These are phyloP conservation scores for Phoenix dactylifera DNA, from an alignment of 176 grass and related monocot genomes.

Conservation along the genomic window DNA sequence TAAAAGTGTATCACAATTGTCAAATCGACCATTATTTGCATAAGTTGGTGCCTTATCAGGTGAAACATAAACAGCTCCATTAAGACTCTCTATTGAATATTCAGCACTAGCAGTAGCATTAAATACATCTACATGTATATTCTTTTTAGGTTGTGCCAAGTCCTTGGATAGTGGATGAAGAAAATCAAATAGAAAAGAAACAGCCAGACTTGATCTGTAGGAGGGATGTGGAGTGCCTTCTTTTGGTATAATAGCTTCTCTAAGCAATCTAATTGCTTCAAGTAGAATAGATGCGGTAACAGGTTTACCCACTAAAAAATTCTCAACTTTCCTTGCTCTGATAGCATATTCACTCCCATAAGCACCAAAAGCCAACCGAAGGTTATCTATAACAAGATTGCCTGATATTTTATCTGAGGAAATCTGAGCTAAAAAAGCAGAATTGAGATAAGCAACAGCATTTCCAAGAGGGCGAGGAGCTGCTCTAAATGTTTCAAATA, in stretches of 20 bases:
- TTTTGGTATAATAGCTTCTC: conserved; percentile 48
- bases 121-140: conserved; percentile 1
- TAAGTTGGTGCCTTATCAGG: conserved; percentile 17
- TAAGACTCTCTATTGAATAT: conserved; percentile 15
- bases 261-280: conserved; percentile 61
- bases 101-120: conserved; percentile 21
- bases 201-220: conserved; percentile 74
- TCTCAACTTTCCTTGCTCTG: conserved; percentile 73
- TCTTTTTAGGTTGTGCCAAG: conserved; percentile 28
- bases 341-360: conserved; percentile 72
- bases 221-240: conserved; percentile 57
- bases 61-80: conserved; percentile 21
- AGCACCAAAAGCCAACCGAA: conserved; percentile 71
- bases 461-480: conserved; percentile 58
- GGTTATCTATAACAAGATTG: conserved; percentile 26
- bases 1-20: conserved; percentile 28
- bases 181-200: conserved; percentile 85
- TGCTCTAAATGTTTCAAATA: conserved; percentile 81
- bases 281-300: conserved; percentile 43
- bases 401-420: conserved; percentile 38
- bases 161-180: conserved; percentile 35
- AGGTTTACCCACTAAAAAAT: conserved; percentile 60
- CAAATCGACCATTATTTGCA: conserved; percentile 19
- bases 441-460: conserved; percentile 74
- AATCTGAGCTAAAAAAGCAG: conserved; percentile 65